Percentiles rank a stretch among this genome's conserved stretches.
Conservation (phyloP, 2,329 filamentous ascomycete species). For the Colletotrichum viniferum region DNA sequence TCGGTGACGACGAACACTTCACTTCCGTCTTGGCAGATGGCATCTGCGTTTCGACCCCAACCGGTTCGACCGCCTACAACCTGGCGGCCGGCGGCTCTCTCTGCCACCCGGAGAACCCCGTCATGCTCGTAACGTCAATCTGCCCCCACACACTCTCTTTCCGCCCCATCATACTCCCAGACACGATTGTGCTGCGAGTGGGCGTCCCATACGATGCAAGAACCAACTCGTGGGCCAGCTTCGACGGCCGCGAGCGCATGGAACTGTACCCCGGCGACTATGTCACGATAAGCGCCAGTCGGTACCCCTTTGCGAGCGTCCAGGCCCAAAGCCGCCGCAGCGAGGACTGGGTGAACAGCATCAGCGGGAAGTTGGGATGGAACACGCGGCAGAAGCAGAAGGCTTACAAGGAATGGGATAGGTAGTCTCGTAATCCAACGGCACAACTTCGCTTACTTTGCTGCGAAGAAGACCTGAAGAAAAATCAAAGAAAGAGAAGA, state of each 20-base stretch:
- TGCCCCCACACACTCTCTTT: constrained; percentile 95
- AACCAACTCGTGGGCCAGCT: constrained; percentile 94
- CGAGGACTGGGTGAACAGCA: constrained; percentile 85
- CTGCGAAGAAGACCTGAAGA: neutral
- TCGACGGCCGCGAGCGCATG: constrained; percentile 90
- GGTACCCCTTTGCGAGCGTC: constrained; percentile 81
- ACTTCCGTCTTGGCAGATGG: constrained; percentile 93
- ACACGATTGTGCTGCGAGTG: constrained; percentile 90
- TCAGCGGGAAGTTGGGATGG: constrained; percentile 80
- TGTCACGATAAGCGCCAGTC: constrained; percentile 80
- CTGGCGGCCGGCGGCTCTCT: constrained; percentile 93
- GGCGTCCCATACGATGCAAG: constrained; percentile 95
- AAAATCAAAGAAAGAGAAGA: neutral
- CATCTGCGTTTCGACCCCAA: constrained; percentile 91
- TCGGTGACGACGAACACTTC: constrained; percentile 94
- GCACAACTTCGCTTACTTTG: neutral
- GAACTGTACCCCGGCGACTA: constrained; percentile 82
- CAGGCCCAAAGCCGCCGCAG: constrained; percentile 70
- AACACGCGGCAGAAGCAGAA: constrained; percentile 82
- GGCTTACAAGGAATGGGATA: constrained; percentile 54
- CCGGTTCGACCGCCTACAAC: constrained; percentile 86
- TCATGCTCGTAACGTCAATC: constrained; percentile 92
- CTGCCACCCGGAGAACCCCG: constrained; percentile 94
- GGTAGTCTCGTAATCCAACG: neutral
- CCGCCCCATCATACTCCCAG: constrained; percentile 93